Percentiles rank a stretch among this genome's conserved stretches.
phyloP scores from a whole-genome alignment of 2,329 filamentous ascomycete genomes.

The Cryphonectria japonica region DNA sequence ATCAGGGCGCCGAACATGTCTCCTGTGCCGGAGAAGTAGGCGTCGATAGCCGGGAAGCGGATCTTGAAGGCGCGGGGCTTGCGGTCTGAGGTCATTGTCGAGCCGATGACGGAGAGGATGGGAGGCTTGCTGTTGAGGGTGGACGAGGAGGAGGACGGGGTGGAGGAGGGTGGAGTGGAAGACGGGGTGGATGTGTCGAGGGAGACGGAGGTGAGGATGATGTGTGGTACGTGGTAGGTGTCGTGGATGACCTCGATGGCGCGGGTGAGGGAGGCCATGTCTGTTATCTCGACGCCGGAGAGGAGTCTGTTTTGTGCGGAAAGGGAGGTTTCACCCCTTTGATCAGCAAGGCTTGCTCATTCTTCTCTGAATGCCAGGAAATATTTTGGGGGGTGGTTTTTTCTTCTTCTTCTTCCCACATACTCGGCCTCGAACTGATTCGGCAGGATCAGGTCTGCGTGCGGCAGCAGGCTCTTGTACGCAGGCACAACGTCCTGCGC shows the following conservation, averaged over 20 bases:
- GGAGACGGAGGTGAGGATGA: conserved; percentile 89
- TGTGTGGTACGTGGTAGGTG: conserved; percentile 77
- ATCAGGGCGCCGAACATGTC: conserved; percentile 98
- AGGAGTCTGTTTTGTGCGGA: conserved; percentile 64
- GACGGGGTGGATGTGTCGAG: conserved; percentile 75
- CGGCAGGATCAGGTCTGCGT: conserved; percentile 90
- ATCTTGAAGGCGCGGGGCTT: conserved; percentile 85
- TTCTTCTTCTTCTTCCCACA: conserved; percentile 39
- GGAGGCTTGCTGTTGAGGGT: conserved; percentile 63
- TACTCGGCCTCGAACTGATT: conserved; percentile 98
- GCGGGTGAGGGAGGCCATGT: conserved; percentile 70
- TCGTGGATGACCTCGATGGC: conserved; percentile 80
- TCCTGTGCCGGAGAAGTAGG: conserved; percentile 94
- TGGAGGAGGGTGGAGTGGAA: conserved; percentile 39
- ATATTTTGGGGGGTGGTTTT: conserved; percentile 1
- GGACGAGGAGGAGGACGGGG: background rate
- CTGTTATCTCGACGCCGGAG: conserved; percentile 80
- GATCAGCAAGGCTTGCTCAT: background rate
- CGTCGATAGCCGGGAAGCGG: conserved; percentile 82
- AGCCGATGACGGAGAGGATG: conserved; percentile 78
- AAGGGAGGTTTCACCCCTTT: background rate
- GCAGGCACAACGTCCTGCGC: conserved; percentile 88
- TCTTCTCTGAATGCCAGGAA: too few relatives aligned
- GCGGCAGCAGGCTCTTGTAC: conserved; percentile 77
- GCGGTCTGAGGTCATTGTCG: conserved; percentile 66